Conservation (phyloP, 2,329 filamentous ascomycete genomes). For the Ambrosiella cleistominuta region DNA sequence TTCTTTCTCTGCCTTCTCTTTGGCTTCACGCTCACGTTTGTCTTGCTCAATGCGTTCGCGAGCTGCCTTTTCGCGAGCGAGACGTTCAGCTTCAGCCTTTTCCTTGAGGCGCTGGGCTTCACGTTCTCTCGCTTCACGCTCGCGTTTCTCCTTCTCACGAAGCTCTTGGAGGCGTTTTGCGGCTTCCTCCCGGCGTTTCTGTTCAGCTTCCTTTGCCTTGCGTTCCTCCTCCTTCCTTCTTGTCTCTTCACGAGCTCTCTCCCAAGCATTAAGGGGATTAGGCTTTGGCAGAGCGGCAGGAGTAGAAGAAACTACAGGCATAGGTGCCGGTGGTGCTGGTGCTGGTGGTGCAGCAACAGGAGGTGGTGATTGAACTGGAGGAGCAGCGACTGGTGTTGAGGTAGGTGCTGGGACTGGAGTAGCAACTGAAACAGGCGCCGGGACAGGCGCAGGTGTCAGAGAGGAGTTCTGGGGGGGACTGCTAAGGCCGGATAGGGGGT, state of each 20-base stretch:
- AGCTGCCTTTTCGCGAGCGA: conserved; percentile 6
- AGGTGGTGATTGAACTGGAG: not conserved
- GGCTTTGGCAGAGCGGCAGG: not conserved
- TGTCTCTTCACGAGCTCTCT: conserved; percentile 52
- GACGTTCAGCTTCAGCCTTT: conserved; percentile 12
- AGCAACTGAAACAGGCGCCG: not conserved
- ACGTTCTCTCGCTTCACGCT: conserved; percentile 24
- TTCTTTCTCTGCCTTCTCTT: conserved; percentile 20
- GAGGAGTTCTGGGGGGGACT: not conserved
- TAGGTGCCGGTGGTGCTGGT: not conserved
- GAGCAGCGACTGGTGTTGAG: not conserved
- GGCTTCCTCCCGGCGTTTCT: conserved; percentile 39
- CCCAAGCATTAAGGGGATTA: conserved; percentile 31
- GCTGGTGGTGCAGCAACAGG: not conserved
- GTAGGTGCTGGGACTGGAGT: not conserved
- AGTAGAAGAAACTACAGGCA: not conserved
- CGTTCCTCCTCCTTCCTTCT: conserved; percentile 46
- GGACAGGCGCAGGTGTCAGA: not conserved
- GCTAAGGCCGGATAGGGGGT: not conserved
- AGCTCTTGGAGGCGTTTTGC: conserved; percentile 34
- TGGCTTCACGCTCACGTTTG: conserved; percentile 10
- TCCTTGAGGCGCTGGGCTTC: conserved; percentile 13
- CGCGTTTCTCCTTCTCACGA: conserved; percentile 36
- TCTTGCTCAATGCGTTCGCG: conserved; percentile 13
- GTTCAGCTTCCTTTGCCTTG: conserved; percentile 41